Evolutionary conservation across 2,329 filamentous ascomycete genomes (phyloP).

Genomic region (Sarocladium kiliense): DNA sequence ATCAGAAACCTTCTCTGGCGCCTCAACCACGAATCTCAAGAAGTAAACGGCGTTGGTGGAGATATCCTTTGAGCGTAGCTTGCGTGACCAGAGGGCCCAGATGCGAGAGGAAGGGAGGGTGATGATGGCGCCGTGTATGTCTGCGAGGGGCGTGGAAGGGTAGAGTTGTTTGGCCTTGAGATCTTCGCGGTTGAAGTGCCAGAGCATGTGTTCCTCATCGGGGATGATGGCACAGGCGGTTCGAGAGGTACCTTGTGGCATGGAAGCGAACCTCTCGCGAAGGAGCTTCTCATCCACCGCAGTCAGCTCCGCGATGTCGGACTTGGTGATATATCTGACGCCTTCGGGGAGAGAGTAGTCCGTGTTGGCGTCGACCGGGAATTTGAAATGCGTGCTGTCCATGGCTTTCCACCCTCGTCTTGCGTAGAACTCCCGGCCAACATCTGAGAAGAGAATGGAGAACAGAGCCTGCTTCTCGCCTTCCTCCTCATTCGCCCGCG

Average conservation of each 20-base stretch:
- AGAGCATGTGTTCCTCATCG: slow-evolving; percentile 35
- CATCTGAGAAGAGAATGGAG: slow-evolving; percentile 81
- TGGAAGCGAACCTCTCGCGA: background rate
- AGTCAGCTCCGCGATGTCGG: background rate
- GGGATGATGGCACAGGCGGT: slow-evolving; percentile 28
- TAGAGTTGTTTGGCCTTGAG: background rate
- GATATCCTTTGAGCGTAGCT: slow-evolving; percentile 12
- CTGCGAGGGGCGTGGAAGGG: slow-evolving; percentile 26
- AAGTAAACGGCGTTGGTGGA: slow-evolving; percentile 66
- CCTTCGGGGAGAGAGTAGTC: slow-evolving; percentile 21
- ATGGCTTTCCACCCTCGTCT: slow-evolving; percentile 72
- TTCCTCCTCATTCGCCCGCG: background rate
- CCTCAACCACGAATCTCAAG: slow-evolving; percentile 63
- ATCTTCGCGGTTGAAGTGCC: slow-evolving; percentile 44
- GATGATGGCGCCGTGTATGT: slow-evolving; percentile 36
- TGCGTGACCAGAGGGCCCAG: background rate
- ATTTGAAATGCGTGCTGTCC: slow-evolving; percentile 64
- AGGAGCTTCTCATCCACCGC: background rate
- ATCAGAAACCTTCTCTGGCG: slow-evolving; percentile 32
- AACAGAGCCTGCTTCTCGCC: slow-evolving; percentile 41
- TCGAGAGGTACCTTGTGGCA: slow-evolving; percentile 15
- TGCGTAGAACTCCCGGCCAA: slow-evolving; percentile 78
- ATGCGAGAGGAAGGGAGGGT: slow-evolving; percentile 11
- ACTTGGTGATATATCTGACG: slow-evolving; percentile 10
- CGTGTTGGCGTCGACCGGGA: slow-evolving; percentile 32